These are phyloP conservation scores for Aspergillus puulaauensis DNA, from an alignment of 2,329 filamentous ascomycete species.

Conservation along the genomic window DNA sequence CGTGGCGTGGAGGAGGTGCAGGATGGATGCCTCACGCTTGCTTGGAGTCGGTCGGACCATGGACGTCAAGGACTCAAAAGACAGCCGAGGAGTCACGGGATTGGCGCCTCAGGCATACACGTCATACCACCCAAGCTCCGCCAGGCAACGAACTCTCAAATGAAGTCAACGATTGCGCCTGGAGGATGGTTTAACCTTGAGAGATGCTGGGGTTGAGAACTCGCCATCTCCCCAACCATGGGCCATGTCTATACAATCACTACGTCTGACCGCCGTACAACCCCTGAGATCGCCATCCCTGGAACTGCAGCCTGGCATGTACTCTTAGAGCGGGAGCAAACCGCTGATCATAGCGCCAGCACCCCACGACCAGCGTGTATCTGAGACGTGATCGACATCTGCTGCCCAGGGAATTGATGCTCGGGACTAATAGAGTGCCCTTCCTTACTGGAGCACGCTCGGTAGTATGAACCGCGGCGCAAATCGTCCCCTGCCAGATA, in stretches of 20 bases:
- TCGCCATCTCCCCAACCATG: too few relatives aligned
- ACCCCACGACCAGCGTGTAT: slow-evolving; percentile 6
- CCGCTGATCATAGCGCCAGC: slow-evolving; percentile 20
- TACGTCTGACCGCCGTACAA: not conserved
- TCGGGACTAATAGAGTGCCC: too few relatives aligned
- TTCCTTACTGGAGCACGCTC: too few relatives aligned
- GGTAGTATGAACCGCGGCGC: not conserved
- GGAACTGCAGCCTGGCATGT: not conserved
- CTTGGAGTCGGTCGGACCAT: not conserved
- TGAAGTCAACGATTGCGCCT: not conserved
- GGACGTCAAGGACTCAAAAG: not conserved
- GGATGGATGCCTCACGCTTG: not conserved
- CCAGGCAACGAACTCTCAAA: not conserved
- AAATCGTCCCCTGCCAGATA: not conserved
- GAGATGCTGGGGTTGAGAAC: too few relatives aligned
- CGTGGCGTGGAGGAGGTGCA: slow-evolving; percentile 6
- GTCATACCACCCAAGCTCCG: not conserved
- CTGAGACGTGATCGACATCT: not conserved
- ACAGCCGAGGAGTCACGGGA: slow-evolving; percentile 19
- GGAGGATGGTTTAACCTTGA: not conserved
- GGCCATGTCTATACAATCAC: not conserved
- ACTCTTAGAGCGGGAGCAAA: not conserved
- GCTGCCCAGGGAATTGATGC: not conserved
- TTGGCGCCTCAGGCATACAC: slow-evolving; percentile 10
- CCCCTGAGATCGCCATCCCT: not conserved